Percentiles rank a stretch among this genome's conserved stretches.
phyloP scores from a whole-genome alignment of 2,329 filamentous ascomycete genomes.

The Claviceps purpurea region DNA sequence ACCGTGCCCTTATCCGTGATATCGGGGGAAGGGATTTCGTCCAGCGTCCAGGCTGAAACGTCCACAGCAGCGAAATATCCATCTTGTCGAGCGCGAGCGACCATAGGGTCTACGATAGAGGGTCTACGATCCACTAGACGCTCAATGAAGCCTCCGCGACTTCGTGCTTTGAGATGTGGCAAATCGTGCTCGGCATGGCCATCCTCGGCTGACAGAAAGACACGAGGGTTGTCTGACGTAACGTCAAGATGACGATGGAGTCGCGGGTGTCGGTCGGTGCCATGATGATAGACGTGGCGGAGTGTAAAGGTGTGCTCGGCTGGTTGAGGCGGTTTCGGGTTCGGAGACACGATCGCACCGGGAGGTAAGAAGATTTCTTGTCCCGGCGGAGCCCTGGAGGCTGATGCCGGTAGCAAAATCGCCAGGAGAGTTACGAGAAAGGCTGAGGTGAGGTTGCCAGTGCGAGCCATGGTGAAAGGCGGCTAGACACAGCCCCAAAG shows the following conservation, averaged over 20 bases:
- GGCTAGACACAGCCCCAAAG: slow-evolving; percentile 2
- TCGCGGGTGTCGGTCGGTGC: slow-evolving; percentile 61
- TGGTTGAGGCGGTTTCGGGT: slow-evolving; percentile 30
- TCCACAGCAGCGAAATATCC: slow-evolving; percentile 56
- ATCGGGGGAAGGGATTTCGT: slow-evolving; percentile 67
- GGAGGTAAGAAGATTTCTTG: slow-evolving; percentile 31
- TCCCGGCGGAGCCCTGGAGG: slow-evolving; percentile 17
- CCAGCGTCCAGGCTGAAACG: slow-evolving; percentile 67
- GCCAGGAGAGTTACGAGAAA: slow-evolving; percentile 56
- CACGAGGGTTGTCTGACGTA: slow-evolving; percentile 29
- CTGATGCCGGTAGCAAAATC: slow-evolving; percentile 30
- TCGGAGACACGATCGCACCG: slow-evolving; percentile 24
- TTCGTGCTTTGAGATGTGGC: slow-evolving; percentile 45
- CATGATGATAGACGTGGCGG: slow-evolving; percentile 87
- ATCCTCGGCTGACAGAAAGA: slow-evolving; percentile 52
- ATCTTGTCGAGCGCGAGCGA: slow-evolving; percentile 56
- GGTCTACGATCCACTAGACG: slow-evolving; percentile 67
- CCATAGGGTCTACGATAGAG: slow-evolving; percentile 62
- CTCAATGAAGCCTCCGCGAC: slow-evolving; percentile 57
- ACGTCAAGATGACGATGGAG: slow-evolving; percentile 71
- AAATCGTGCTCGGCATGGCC: slow-evolving; percentile 37
- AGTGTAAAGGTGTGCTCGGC: slow-evolving; percentile 53
- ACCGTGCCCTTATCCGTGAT: slow-evolving; percentile 76
- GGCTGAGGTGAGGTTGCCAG: slow-evolving; percentile 48
- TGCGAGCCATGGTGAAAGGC: slow-evolving; percentile 25